Base-by-base conservation (phyloP, 2,329 filamentous ascomycete species). In the Pseudocercospora musae region DNA sequence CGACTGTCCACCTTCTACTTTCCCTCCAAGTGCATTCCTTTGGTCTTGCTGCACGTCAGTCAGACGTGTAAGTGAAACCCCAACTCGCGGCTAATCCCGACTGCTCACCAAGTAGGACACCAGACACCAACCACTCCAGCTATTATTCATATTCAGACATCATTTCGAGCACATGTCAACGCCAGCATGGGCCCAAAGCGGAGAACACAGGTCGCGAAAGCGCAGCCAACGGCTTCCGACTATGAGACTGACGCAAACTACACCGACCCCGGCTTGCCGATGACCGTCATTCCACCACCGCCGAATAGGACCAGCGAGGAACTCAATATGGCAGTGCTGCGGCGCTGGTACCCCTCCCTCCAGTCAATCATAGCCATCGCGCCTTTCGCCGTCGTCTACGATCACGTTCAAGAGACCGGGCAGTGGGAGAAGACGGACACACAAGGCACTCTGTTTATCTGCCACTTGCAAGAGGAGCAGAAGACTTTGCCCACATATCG, bases 371-470 rank as follows among this genome's bases (percentile, higher is more conserved):
- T 92, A 66, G 89, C 89, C 66, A 89, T 95, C 68, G 92, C 92
- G 5, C 89, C 90, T 31, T 96, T 94, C 71, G 90, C 90, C 25
- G 91, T 95, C 37, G 84, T 97, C 68, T 98, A 97, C 81, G 85
- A 84, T 53, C 95, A 96, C 79, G 85, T 83, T 65, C 81, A 85
- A 52, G 77, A 82, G 4, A 82, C 86, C 2, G 80, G 84, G 57
- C 78, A 81, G 63, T 98, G 95, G 95, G 90, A 95, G 74, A 96
- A 96, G 80, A 85, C 85, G 50, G 90, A 88, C 60, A 84, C 93
- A 10, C 93, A 96, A 77, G 95, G 95, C 42, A 90, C 91, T 11
- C 81, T 98, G 67, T 99, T 98, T 75, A 85, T 98, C 58, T 96
- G 91, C 80, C 84, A 89, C 66, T 78, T 87, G 70, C 68, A 3